phyloP scores from a whole-genome alignment of 2,329 filamentous ascomycete genomes.

The Aspergillus aculeatinus region DNA sequence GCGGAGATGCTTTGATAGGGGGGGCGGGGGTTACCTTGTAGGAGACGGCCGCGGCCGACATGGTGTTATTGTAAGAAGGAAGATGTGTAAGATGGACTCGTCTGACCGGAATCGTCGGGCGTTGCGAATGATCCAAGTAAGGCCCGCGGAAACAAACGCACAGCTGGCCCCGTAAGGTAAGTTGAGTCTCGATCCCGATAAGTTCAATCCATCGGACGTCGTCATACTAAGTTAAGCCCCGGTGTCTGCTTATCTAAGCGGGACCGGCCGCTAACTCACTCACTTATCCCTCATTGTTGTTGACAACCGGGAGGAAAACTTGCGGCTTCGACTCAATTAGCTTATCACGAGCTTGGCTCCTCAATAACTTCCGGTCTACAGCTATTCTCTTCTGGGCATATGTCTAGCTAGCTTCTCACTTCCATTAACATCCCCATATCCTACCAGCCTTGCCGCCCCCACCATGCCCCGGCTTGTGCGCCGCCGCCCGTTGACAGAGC shows the following conservation, averaged over 20 bases:
- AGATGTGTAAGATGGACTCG: background rate
- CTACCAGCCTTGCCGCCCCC: slow-evolving; percentile 22
- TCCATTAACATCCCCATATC: background rate
- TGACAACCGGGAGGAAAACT: slow-evolving; percentile 16
- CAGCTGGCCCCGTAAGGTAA: slow-evolving; percentile 2
- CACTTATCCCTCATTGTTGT: slow-evolving; percentile 11
- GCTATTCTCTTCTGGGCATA: background rate
- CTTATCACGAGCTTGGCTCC: background rate
- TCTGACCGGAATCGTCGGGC: background rate
- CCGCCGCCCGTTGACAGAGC: slow-evolving; percentile 73
- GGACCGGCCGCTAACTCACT: background rate
- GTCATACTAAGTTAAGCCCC: slow-evolving; percentile 14
- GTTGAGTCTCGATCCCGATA: slow-evolving; percentile 12
- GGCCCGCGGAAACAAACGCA: background rate
- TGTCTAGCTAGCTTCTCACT: background rate
- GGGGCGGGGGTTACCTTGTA: slow-evolving; percentile 52
- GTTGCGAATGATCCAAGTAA: background rate
- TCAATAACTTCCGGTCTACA: background rate
- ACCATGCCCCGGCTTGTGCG: slow-evolving; percentile 81
- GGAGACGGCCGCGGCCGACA: slow-evolving; percentile 59
- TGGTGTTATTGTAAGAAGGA: slow-evolving; percentile 32
- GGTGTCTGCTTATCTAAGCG: slow-evolving; percentile 22
- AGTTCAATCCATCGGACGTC: slow-evolving; percentile 7
- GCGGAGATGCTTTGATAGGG: slow-evolving; percentile 6
- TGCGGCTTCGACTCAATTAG: slow-evolving; percentile 5